Evolutionary conservation across 306 rosid species (phyloP).

Genomic region (Cyamopsis tetragonoloba): DNA sequence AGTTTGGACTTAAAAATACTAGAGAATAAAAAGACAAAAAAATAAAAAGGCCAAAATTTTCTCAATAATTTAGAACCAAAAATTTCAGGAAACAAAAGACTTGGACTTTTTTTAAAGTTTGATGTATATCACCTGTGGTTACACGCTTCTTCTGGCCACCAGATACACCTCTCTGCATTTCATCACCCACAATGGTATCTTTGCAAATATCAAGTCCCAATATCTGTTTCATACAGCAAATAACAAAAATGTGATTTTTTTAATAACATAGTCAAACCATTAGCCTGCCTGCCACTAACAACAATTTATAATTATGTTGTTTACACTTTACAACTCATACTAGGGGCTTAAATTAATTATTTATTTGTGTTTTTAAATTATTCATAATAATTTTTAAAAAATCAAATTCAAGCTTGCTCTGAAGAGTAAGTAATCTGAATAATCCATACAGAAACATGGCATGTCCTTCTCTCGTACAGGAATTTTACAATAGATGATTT

Average conservation of each 20-base stretch:
- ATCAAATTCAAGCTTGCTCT: neutral
- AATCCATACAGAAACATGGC: neutral
- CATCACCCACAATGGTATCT: slow-evolving; percentile 57
- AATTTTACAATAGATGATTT: too few species aligned
- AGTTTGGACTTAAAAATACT: neutral
- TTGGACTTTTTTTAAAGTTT: neutral
- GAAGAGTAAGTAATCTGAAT: neutral
- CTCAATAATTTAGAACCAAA: neutral
- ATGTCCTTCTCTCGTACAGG: too few species aligned
- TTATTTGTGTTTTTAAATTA: neutral
- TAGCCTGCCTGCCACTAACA: neutral
- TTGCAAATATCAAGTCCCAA: slow-evolving; percentile 52
- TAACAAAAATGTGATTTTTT: neutral
- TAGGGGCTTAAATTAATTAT: neutral
- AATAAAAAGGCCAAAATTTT: neutral
- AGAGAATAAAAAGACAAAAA: neutral
- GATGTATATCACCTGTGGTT: slow-evolving; percentile 30
- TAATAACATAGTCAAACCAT: neutral
- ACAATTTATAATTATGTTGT: neutral
- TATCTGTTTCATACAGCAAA: slow-evolving; percentile 35
- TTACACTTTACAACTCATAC: too few species aligned
- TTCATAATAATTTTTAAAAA: neutral
- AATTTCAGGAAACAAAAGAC: neutral
- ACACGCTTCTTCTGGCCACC: slow-evolving; percentile 53
- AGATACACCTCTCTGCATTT: slow-evolving; percentile 48